These are phyloP conservation scores for Daedaleopsis sinensis DNA, from an alignment of 768 basidiomycete genomes.

Conservation along the genomic window DNA sequence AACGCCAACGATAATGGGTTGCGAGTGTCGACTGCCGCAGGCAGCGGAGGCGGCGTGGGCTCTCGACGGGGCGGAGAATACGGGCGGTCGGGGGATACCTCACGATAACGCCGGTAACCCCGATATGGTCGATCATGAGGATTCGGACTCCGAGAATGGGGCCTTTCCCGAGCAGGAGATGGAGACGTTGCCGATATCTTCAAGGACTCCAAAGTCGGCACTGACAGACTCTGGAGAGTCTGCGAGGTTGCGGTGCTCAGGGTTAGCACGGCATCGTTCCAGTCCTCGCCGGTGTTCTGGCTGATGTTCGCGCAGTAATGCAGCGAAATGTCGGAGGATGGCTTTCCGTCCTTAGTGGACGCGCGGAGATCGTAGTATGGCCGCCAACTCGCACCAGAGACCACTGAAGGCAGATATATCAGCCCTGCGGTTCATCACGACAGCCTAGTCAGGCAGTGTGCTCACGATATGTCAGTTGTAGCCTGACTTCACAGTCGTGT, in stretches of 20 bases:
- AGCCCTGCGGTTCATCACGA: no score
- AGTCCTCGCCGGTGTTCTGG: slow-evolving; percentile 65
- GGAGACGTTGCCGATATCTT: neutral
- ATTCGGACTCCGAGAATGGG: no score
- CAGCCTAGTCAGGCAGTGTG: no score
- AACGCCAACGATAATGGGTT: slow-evolving; percentile 57
- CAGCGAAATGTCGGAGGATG: slow-evolving; percentile 46
- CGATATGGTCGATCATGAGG: no score
- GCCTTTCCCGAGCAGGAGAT: neutral
- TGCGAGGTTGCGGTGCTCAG: slow-evolving; percentile 52
- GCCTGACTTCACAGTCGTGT: slow-evolving; percentile 31
- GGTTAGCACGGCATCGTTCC: slow-evolving; percentile 52
- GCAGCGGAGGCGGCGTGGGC: neutral
- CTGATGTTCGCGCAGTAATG: slow-evolving; percentile 58
- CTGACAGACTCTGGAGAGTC: slow-evolving; percentile 34
- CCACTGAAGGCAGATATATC: slow-evolving; percentile 39
- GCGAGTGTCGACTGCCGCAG: slow-evolving; percentile 30
- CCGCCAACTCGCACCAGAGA: slow-evolving; percentile 51
- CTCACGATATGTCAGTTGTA: slow-evolving; percentile 51
- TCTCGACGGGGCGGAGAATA: neutral
- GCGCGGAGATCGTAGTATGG: slow-evolving; percentile 65
- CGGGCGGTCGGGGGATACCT: no score
- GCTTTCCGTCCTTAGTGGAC: slow-evolving; percentile 44
- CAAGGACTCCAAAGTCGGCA: neutral
- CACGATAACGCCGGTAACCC: no score